Conservation (phyloP, 106 monocot genomes). For the Amphibolis antarctica region DNA sequence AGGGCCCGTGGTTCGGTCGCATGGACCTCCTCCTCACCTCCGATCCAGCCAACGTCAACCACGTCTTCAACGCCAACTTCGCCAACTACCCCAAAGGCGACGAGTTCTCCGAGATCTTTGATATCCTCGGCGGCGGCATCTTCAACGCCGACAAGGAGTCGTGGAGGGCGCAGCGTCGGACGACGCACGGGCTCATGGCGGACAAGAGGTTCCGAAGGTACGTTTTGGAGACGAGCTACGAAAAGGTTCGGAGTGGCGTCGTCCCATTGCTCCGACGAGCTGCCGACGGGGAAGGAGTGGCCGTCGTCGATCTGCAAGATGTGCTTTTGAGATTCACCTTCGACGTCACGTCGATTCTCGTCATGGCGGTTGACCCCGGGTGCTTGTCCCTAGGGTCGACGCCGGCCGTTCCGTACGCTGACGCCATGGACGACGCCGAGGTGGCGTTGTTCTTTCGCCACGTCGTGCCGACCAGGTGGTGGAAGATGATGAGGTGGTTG, state of each 20-base stretch:
- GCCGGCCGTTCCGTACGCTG: constrained; percentile 9
- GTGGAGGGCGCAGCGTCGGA: constrained; percentile 12
- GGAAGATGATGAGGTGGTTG: constrained; percentile 12
- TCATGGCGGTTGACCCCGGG: constrained; percentile 12
- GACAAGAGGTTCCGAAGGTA: constrained; percentile 4
- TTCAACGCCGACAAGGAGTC: constrained; percentile 17
- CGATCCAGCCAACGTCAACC: constrained; percentile 18
- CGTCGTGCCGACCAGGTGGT: constrained; percentile 1
- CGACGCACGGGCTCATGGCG: constrained; percentile 4
- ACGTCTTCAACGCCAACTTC: no score
- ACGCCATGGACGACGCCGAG: constrained; percentile 15
- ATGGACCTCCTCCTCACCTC: constrained; percentile 10
- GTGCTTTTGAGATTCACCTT: constrained; percentile 14
- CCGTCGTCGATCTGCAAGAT: constrained; percentile 9
- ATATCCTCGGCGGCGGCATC: no score
- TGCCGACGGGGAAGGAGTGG: neutral
- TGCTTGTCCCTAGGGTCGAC: constrained; percentile 7
- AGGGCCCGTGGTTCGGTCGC: neutral
- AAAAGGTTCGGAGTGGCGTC: constrained; percentile 10
- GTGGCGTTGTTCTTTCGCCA: constrained; percentile 10
- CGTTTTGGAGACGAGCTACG: constrained; percentile 1
- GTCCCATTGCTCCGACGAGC: constrained; percentile 6
- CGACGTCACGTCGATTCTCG: constrained; percentile 5
- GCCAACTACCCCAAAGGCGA: no score
- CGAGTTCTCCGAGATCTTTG: no score